phyloP scores from a whole-genome alignment of 2,329 filamentous ascomycete genomes.

The Coniosporium tulheliwenetii region DNA sequence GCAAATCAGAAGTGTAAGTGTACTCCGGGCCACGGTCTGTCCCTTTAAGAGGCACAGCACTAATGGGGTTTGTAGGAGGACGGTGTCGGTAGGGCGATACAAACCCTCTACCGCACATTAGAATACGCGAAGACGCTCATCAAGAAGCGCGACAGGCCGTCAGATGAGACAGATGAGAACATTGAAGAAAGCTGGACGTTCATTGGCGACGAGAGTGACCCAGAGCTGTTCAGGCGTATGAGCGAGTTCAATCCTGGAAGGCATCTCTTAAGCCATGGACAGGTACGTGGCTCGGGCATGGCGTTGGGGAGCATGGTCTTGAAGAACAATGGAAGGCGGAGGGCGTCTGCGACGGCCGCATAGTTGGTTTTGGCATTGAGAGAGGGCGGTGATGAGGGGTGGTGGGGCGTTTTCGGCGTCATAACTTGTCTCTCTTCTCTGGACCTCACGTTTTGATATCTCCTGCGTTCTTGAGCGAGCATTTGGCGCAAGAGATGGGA shows the following conservation, averaged over 20 bases:
- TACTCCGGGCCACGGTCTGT: slow-evolving; percentile 1
- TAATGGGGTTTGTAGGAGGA: slow-evolving; percentile 47
- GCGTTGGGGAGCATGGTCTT: slow-evolving; percentile 17
- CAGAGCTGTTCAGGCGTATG: slow-evolving; percentile 8
- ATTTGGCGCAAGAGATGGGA: too few relatives aligned
- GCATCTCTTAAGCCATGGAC: not conserved
- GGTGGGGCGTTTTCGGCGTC: too few relatives aligned
- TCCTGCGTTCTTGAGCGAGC: too few relatives aligned
- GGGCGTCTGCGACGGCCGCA: too few relatives aligned
- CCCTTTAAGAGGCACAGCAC: slow-evolving; percentile 11
- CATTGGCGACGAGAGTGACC: slow-evolving; percentile 48
- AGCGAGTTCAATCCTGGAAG: slow-evolving; percentile 4
- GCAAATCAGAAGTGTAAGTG: slow-evolving; percentile 66
- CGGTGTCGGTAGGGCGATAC: slow-evolving; percentile 79
- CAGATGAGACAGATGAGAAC: slow-evolving; percentile 9
- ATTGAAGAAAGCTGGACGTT: slow-evolving; percentile 58
- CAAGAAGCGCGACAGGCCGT: slow-evolving; percentile 32
- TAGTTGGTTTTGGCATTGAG: too few relatives aligned
- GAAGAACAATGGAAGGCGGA: slow-evolving; percentile 2
- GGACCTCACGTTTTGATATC: too few relatives aligned
- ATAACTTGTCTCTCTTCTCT: too few relatives aligned
- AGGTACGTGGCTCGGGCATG: slow-evolving; percentile 7
- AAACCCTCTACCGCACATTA: slow-evolving; percentile 84
- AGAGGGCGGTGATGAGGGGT: too few relatives aligned
- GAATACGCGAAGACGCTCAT: slow-evolving; percentile 83